Evolutionary conservation across 768 basidiomycete genomes (phyloP).

Genomic region (Termitomyces heimii): DNA sequence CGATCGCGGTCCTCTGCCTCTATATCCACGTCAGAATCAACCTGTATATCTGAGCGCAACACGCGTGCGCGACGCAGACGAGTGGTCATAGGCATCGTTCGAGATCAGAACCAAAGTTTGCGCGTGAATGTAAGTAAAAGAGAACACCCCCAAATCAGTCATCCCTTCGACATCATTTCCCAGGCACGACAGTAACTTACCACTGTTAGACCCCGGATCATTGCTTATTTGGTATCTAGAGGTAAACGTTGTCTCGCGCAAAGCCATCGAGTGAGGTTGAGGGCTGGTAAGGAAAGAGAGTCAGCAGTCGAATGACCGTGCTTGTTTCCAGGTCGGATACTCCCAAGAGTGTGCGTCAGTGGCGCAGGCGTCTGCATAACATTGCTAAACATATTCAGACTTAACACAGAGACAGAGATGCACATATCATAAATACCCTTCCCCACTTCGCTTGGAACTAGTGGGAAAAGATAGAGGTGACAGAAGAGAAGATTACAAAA

Average conservation of each 20-base stretch:
- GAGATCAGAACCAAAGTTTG: not conserved
- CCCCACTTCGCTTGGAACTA: too few relatives aligned
- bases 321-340: not conserved
- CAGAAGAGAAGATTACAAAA: not conserved
- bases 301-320: too few relatives aligned
- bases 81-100: constrained; percentile 13
- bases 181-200: constrained; percentile 12
- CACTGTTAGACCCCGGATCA: constrained; percentile 4
- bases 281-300: not conserved
- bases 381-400: not conserved
- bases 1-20: constrained; percentile 5
- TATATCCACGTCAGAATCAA: constrained; percentile 13
- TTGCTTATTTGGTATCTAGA: not conserved
- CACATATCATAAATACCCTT: too few relatives aligned
- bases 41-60: constrained; percentile 6
- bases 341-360: not conserved
- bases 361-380: not conserved
- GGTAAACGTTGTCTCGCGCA: not conserved
- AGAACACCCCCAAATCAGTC: constrained; percentile 8
- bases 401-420: too few relatives aligned
- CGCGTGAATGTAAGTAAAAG: not conserved
- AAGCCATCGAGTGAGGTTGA: not conserved
- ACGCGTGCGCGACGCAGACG: constrained; percentile 12
- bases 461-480: too few relatives aligned
- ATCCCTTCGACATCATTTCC: constrained; percentile 16